Base-by-base conservation (phyloP, 441 rosid species). In the Pelargonium myrrhifolium region DNA sequence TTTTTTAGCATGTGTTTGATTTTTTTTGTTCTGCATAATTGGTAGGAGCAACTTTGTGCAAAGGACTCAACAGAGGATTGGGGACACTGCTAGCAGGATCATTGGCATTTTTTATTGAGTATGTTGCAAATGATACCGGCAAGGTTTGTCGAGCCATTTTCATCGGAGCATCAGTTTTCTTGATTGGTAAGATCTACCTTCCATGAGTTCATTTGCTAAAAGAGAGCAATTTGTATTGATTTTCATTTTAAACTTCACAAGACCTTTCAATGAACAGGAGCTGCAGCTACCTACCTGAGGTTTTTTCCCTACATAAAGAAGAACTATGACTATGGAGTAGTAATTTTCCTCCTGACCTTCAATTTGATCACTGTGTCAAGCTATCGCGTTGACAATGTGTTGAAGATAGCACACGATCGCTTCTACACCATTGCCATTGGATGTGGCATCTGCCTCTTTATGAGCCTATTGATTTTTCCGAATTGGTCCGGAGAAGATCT, bases 401-500 rank as follows among this genome's bases (percentile, higher is more conserved):
- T 89, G 67, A 82, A 60, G 62, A 79, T 93, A 6, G 97, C 97
- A 9, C 86, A 83, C 0, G 79, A 89, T 5, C 86, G 96, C 15
- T 62, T 90, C 68, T 85, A 81, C 78, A 86, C 92, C 65, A 89
- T 90, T 45, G 86, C 79, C 28, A 74, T 86, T 11, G 97, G 97
- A 64, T 86, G 95, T 22, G 96, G 77, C 1, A 77, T 89, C 39
- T 87, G 94, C 74, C 89, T 93, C 18, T 76, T 85, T 78, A 87
- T 82, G 93, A 82, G 84, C 62, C 82, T 90, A 63, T 18, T 93
- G 24, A 64, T 90, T 42, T 84, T 89, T 66, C 98, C 97, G 0
- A 86, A 70, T 68, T 93, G 97, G 98, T 90, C 98, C 0, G 93
- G 96, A 9, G 88, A 89, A 76, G 91, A 89, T 76, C 90, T 93